Base-by-base conservation (phyloP, 805 yeast genomes). In the Sugiyamaella lignohabitans region DNA sequence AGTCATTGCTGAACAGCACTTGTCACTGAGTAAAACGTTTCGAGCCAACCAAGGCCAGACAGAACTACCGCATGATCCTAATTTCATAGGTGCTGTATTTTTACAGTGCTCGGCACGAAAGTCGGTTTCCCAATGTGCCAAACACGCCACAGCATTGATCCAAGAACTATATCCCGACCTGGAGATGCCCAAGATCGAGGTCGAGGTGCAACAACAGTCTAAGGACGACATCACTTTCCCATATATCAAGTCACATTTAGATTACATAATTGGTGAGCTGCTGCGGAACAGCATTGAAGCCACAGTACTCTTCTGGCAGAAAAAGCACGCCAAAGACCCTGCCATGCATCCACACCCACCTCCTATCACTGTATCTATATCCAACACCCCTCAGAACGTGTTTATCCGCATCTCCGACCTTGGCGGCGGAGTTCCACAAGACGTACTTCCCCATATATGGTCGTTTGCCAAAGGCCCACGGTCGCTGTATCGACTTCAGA, bases 1-100 rank as follows among this genome's bases (percentile, higher is more conserved):
- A 56, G 83, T 91, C 40, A 83, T 91, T 52, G 87, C 87, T 38
- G 96, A 91, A 66, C 96, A 91, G 62, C 98, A 93, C 66, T 67
- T 87, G 34, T 79, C 93, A 6, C 73, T 93, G 43, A 78, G 95
- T 0, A 75, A 79, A 30, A 77, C 84, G 50, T 83, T 78, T 62
- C 65, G 68, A 44, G 60, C 63, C 17, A 75, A 75, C 22, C 76
- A 76, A 5, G 49, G 51, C 29, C 65, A 75, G 48, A 68, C 38
- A 71, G 75, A 60, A 24, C 30, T 42, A 76, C 84, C 14, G 70
- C 50, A 52, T 23, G 59, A 58, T 35, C 54, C 59, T 3, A 60
- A 56, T 36, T 71, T 69, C 47, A 66, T 71, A 38, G 83, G 98
- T 27, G 96, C 86, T 58, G 87, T 93, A 14, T 87, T 87, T 59